Base-by-base conservation (phyloP, 139 green algal genomes). In the Picochlorum sp. region DNA sequence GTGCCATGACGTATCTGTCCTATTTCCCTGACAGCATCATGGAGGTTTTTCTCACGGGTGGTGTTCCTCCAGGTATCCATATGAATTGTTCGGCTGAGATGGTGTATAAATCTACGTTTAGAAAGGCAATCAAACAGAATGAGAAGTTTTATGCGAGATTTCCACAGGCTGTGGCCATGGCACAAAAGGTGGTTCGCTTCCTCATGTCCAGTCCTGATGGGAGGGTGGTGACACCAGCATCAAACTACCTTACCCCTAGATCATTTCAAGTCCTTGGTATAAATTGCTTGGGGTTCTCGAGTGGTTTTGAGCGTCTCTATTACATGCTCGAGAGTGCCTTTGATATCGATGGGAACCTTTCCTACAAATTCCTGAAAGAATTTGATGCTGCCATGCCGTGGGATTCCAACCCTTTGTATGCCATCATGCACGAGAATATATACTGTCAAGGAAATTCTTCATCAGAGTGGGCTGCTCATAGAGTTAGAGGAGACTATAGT, bases 321-420 rank as follows among this genome's bases (percentile, higher is more conserved):
- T 96, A 83, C 72, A 34, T 92, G 44, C 63, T 96, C 18, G 89
- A 95, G 66, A 58, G 13, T 24, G 88, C 85, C 44, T 91, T 86
- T 49, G 90, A 95, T 51, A 52, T 3, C 60, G 86, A 44, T 66
- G 60, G 37, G 10, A 15, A 28, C 56, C 59, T 97, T n/a, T 92
- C 68, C 51, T 76, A 78, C 4, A 65, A 57, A 21, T 96, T 97
- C 66, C 70, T 85, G 30, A 91, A 88, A 73, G 57, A 59, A 0
- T 94, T 84, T 74, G 82, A 94, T 50, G 50, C 68, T 2, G 84
- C 73, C 72, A 77, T 90, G 62, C 15, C 69, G 6, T 97, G 88
- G 81, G 88, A 93, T 67, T 90, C 83, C 63, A 97, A 97, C 76
- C 88, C 88, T 1, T 65, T 98, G 49, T 98, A 97, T 63, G 86